Base-by-base conservation (phyloP, 257 asterid genomes). In the Avicennia marina region DNA sequence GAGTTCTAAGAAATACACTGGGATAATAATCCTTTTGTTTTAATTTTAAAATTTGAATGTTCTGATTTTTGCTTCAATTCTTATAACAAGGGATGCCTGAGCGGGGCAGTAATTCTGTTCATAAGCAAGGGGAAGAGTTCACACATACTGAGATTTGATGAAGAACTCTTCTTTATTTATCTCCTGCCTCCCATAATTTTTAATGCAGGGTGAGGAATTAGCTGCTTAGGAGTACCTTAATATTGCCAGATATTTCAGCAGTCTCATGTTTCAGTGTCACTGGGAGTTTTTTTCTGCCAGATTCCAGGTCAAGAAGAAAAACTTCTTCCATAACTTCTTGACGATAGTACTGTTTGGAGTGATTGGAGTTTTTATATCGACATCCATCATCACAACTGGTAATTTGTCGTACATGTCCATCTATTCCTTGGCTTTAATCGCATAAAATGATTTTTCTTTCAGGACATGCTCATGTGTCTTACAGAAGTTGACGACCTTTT, bases 281-380 rank as follows among this genome's bases (percentile, higher is more conserved):
- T n/a, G 11, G 29, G 16, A 39, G 5, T 40, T 12, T 41, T 19
- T 43, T 47, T 53, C 59, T 16, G n/a, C 49, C 82, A 91, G 98
- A 46, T 91, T 85, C 66, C 98, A 91, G 79, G 98, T 88, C 53
- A 91, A 91, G 88, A 91, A 91, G 94, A 87, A 88, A 62, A 90
- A 85, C 54, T 91, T 91, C 87, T 91, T 91, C 78, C 96, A 91
- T 41, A 88, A 91, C 75, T 88, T 91, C 80, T 85, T 91, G 42
- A 83, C 95, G 9, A 91, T 91, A 47, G 83, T 88, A 95, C 77
- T 89, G 64, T 91, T 87, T 56, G 98, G 98, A 56, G 86, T 91
- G 16, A 62, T 81, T 61, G 98, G 98, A 32, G 96, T 81, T 54
- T 81, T 91, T 64, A 80, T 91, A 69, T 91, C 98, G 15, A 63